Conservation (phyloP, 495 filamentous ascomycete genomes). For the Amniculicola lignicola region DNA sequence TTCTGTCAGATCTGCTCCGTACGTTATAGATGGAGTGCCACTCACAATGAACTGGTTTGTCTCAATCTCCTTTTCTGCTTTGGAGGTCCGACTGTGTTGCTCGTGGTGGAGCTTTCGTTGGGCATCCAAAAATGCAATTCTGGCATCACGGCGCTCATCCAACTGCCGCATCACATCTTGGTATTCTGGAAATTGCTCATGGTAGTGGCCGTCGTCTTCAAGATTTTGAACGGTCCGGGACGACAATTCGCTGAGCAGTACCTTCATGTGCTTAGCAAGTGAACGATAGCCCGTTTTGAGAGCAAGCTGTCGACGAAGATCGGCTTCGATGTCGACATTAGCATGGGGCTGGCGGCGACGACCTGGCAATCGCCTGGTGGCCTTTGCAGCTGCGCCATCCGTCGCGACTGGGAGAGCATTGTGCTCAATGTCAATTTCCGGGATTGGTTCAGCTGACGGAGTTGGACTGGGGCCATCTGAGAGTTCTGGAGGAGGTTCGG, state of each 20-base stretch:
- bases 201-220: constrained; percentile 31
- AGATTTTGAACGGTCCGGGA: constrained; percentile 35
- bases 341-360: constrained; percentile 40
- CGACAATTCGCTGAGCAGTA: constrained; percentile 40
- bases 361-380: constrained; percentile 39
- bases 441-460: constrained; percentile 24
- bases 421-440: constrained; percentile 18
- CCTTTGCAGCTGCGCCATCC: constrained; percentile 28
- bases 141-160: constrained; percentile 18
- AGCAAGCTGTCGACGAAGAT: constrained; percentile 41
- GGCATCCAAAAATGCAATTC: constrained; percentile 27
- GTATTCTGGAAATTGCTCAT: constrained; percentile 35
- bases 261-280: constrained; percentile 39
- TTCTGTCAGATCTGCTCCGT: no score
- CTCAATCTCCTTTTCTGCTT: constrained; percentile 19
- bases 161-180: constrained; percentile 30
- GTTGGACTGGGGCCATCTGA: constrained; percentile 27
- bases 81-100: constrained; percentile 13
- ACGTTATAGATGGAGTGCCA: no score
- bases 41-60: constrained; percentile 20
- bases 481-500: constrained; percentile 26
- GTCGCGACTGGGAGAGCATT: constrained; percentile 20
- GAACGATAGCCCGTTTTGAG: constrained; percentile 40
- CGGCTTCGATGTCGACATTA: constrained; percentile 37
- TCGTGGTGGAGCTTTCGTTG: constrained; percentile 10